Evolutionary conservation across 1,284 basidiomycete genomes (phyloP).

Genomic region (Nidula niveotomentosa): DNA sequence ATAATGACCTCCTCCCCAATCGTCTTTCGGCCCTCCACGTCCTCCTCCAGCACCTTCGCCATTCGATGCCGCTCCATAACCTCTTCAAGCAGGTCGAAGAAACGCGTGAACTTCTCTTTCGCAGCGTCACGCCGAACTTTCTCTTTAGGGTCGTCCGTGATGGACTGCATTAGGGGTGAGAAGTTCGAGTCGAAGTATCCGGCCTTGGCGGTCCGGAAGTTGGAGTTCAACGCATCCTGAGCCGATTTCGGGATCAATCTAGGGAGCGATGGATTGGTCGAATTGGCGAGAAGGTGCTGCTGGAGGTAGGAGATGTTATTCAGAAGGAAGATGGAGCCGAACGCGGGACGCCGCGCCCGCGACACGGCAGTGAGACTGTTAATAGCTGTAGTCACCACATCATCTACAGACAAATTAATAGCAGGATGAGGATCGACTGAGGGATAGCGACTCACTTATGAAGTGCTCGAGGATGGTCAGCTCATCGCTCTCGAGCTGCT

Average conservation of each 20-base stretch:
- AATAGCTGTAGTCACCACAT: slow-evolving; percentile 63
- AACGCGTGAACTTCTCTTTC: slow-evolving; percentile 79
- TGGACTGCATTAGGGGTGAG: slow-evolving; percentile 68
- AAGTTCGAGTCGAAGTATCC: slow-evolving; percentile 82
- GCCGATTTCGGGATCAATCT: slow-evolving; percentile 60
- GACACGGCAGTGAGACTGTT: slow-evolving; percentile 61
- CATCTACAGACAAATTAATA: slow-evolving; percentile 40
- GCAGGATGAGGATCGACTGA: background rate
- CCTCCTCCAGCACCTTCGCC: slow-evolving; percentile 70
- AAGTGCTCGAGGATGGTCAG: slow-evolving; percentile 70
- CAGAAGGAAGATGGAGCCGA: slow-evolving; percentile 72
- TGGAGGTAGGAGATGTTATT: slow-evolving; percentile 77
- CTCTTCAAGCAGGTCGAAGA: slow-evolving; percentile 78
- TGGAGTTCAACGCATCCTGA: slow-evolving; percentile 60
- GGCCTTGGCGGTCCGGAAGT: slow-evolving; percentile 75
- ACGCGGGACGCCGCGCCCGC: slow-evolving; percentile 60
- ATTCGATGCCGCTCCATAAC: slow-evolving; percentile 70
- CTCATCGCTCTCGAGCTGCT: slow-evolving; percentile 48
- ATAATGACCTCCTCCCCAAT: slow-evolving; percentile 73
- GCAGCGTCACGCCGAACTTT: slow-evolving; percentile 56
- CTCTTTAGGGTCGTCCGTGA: slow-evolving; percentile 68
- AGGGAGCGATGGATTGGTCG: slow-evolving; percentile 40
- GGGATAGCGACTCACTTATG: slow-evolving; percentile 47
- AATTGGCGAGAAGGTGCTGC: slow-evolving; percentile 51
- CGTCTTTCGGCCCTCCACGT: slow-evolving; percentile 52